These are phyloP conservation scores for Aspergillus sp. DNA, from an alignment of 2,329 filamentous ascomycete species.

Conservation along the genomic window DNA sequence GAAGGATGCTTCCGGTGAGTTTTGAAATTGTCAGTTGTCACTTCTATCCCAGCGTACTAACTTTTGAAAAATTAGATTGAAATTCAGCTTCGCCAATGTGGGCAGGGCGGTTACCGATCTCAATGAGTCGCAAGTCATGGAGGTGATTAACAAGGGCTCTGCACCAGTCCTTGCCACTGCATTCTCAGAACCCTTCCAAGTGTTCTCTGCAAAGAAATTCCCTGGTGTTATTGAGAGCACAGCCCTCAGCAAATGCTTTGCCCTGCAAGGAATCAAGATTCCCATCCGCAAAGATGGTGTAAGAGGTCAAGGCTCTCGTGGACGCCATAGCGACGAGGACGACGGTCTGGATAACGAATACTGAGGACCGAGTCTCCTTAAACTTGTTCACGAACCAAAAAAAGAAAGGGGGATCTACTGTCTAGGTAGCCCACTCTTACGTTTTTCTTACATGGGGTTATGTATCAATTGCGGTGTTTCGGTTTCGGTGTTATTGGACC, in stretches of 20 bases:
- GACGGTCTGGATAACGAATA: constrained; percentile 35
- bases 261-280: constrained; percentile 92
- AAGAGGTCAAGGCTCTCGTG: constrained; percentile 46
- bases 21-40: no score
- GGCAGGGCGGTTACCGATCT: constrained; percentile 47
- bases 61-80: constrained; percentile 47
- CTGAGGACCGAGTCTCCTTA: constrained; percentile 15
- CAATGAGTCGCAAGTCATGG: constrained; percentile 36
- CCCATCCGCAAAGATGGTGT: constrained; percentile 85
- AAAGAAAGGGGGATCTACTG: background rate
- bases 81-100: constrained; percentile 82
- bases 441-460: background rate
- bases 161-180: constrained; percentile 80
- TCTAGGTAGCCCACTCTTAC: background rate
- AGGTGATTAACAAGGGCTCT: constrained; percentile 68
- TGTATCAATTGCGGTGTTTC: background rate
- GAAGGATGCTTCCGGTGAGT: constrained; percentile 83
- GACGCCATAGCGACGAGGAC: constrained; percentile 34
- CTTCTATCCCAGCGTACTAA: constrained; percentile 11
- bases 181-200: constrained; percentile 87
- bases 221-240: constrained; percentile 96
- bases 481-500: constrained; percentile 2
- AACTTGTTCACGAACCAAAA: background rate
- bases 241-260: constrained; percentile 85
- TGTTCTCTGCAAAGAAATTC: constrained; percentile 97